phyloP scores from a whole-genome alignment of 1,284 basidiomycete genomes.

The Melanopsichium pennsylvanicum region DNA sequence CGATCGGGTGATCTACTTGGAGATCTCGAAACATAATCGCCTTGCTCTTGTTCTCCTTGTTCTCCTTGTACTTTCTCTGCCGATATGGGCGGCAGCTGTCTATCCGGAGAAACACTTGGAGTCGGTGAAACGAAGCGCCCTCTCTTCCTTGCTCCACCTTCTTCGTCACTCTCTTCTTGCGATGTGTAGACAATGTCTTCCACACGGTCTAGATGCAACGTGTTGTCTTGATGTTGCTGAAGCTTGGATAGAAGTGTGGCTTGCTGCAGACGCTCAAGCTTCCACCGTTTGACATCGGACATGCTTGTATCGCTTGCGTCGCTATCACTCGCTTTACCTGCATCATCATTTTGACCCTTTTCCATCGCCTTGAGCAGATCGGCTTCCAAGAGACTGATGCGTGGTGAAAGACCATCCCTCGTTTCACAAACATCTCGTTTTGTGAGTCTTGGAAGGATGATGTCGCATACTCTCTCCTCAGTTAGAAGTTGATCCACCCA shows the following conservation, averaged over 20 bases:
- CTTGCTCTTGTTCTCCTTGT: too few species aligned
- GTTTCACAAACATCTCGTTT: constrained; percentile 89
- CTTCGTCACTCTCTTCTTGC: constrained; percentile 69
- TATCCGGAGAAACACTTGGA: constrained; percentile 29
- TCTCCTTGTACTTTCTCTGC: constrained; percentile 36
- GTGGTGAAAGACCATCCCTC: constrained; percentile 77
- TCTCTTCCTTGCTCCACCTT: constrained; percentile 10
- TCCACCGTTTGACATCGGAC: constrained; percentile 27
- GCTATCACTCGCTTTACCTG: not conserved
- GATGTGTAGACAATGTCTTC: constrained; percentile 43
- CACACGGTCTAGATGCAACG: not conserved
- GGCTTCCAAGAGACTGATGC: constrained; percentile 76
- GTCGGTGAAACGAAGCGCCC: constrained; percentile 17
- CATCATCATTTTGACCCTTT: not conserved
- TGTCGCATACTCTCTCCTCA: constrained; percentile 93
- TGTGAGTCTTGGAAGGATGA: constrained; percentile 88
- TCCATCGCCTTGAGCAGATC: constrained; percentile 71
- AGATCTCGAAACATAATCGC: not conserved
- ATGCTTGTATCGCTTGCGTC: constrained; percentile 25
- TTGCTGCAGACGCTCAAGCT: constrained; percentile 15
- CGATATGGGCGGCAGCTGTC: constrained; percentile 4
- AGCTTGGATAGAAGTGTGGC: not conserved
- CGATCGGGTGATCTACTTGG: constrained; percentile 9
- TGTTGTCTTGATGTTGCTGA: not conserved
- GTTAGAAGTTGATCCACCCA: constrained; percentile 85